Base-by-base conservation (phyloP, 768 basidiomycete species). In the Lentinula boryana region DNA sequence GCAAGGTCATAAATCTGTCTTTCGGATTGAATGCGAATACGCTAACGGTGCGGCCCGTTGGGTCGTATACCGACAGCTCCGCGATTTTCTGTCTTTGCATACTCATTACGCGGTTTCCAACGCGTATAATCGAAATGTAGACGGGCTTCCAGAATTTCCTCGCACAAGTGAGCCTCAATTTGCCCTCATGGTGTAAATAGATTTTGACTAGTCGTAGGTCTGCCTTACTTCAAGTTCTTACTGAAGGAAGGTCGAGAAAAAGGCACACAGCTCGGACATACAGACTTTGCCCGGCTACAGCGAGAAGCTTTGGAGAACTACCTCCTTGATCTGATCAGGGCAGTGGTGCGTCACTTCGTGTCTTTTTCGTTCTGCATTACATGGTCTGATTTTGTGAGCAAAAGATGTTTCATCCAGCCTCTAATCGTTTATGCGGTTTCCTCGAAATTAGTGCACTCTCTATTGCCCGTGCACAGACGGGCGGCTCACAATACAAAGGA, bases 1-100 rank as follows among this genome's bases (percentile, higher is more conserved):
- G 64, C 84, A 93, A 63, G 80, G 84, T 21, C 75, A 84, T 49
- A 90, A 89, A 68, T 85, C 91, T 4, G 86, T 93, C 2, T 95
- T 95, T 70, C 84, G 93, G 15, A 93, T 95, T 65, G 93, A 95
- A 72, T 98, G 95, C 70, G 92, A 97, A 72, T 98, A 99, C 71
- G 96, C 93, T 0, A 95, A 96, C 64, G 93, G 93, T 21, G 87
- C 88, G 12, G 86, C 82, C 68, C 79, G 94, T 71, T 99, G 97
- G 96, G 95, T 97, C 32, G 81, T 93, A n/a, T 94, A 94, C 72
- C 87, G 96, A 56, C 88, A 95, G 73, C 80, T 97, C 58, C 86
- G 92, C 63, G 96, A 98, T 71, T 97, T 99, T 68, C 58, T 96
- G 50, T 89, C 89, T 27, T 74, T 99, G 23, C 95, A 98, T 71